Percentiles rank a stretch among this genome's conserved stretches.
Evolutionary conservation across 768 basidiomycete genomes (phyloP).

Genomic region (Chiua virens): DNA sequence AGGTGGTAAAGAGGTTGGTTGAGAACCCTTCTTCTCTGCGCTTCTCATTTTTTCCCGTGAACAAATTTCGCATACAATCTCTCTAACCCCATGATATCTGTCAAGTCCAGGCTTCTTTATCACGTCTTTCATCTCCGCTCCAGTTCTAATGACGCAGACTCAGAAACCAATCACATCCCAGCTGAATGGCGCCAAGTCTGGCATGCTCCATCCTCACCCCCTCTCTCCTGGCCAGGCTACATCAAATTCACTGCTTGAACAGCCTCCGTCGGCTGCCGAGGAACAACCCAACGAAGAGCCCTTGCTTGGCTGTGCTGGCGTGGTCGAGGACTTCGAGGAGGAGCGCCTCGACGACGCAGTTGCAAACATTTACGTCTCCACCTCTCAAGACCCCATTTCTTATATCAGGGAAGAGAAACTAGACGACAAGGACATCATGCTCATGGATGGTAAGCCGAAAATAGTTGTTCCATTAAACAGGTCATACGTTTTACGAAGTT

Average conservation of each 20-base stretch:
- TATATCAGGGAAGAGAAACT: slow-evolving; percentile 56
- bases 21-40: slow-evolving; percentile 5
- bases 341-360: slow-evolving; percentile 33
- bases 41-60: slow-evolving; percentile 13
- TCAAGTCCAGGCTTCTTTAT: slow-evolving; percentile 34
- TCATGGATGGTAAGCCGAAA: slow-evolving; percentile 57
- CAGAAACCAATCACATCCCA: slow-evolving; percentile 20
- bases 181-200: slow-evolving; percentile 9
- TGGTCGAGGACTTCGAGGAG: slow-evolving; percentile 6
- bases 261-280: slow-evolving; percentile 19
- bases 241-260: slow-evolving; percentile 21
- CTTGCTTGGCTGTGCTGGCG: background rate
- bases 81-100: slow-evolving; percentile 28
- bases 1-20: slow-evolving; percentile 23
- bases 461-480: slow-evolving; percentile 7
- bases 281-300: background rate
- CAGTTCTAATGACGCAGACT: slow-evolving; percentile 24
- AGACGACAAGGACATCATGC: slow-evolving; percentile 46
- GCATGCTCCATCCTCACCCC: slow-evolving; percentile 22
- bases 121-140: slow-evolving; percentile 34
- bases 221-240: slow-evolving; percentile 18
- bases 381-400: slow-evolving; percentile 22
- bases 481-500: slow-evolving; percentile 13
- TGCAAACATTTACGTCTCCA: slow-evolving; percentile 31
- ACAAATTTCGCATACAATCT: slow-evolving; percentile 18